Evolutionary conservation across 2,329 filamentous ascomycete species (phyloP), one percentile per base, ranked within the genome.

Genomic region (Xylariaceae sp.): DNA sequence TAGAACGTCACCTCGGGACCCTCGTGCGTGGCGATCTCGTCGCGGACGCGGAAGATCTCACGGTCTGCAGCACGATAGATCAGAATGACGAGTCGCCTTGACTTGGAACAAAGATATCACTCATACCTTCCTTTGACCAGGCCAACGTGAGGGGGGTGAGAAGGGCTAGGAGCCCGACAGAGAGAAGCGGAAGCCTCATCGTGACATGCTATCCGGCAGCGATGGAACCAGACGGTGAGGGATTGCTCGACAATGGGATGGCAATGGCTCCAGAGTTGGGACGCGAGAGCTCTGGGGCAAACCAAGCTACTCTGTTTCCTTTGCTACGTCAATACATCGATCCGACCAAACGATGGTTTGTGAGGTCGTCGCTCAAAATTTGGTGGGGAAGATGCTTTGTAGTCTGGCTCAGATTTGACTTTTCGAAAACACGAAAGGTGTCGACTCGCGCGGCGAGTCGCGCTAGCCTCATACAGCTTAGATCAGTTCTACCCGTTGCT

Each of bases 21-120:
- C 59, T 95, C 85, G 45, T 78, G 68, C 28, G 76, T 64, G 40
- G 75, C 66, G 36, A 98, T 75, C 58, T 96, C 92, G 64, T 95
- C 88, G 54, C 82, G 82, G 42, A 98, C 72, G 50, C 88, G 84
- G 68, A 98, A 98, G 66, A 98, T 96, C 65, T 98, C 92, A 57
- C 93, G 87, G 64, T 98, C 92, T 93, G 52, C 21, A 8, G 37
- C 17, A 10, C 19, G 12, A 39, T 23, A 6, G 9, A 27, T 7
- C 5, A 31, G 18, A 14, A 23, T 27, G 15, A 43, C 15, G 9
- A 4, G 16, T 31, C 9, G 14, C 28, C 23, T 26, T 17, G 19
- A 15, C 14, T 37, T 26, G 6, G 24, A 8, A 5, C n/a, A 26
- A 19, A 25, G 13, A 14, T 5, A 19, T 9, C 9, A 5, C 14